A percentile compares a stretch with the other conserved stretches of the same genome.
phyloP scores from a whole-genome alignment of 202 grass and related monocot genomes.

The Zizania palustris region DNA sequence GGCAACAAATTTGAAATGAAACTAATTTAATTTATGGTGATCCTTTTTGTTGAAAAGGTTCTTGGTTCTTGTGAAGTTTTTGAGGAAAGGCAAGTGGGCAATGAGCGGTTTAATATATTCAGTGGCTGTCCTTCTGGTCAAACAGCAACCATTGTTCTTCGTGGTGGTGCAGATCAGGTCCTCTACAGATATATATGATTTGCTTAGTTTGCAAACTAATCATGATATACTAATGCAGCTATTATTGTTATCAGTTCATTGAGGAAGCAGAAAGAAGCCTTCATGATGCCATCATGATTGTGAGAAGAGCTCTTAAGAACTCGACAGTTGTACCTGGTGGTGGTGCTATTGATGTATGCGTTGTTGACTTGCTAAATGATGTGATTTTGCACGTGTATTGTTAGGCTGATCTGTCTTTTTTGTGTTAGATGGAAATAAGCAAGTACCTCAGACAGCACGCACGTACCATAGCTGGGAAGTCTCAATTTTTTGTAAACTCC shows the following conservation, averaged over 20 bases:
- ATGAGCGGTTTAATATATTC: constrained; percentile 97
- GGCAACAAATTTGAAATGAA: neutral
- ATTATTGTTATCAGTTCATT: constrained; percentile 65
- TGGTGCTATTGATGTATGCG: constrained; percentile 72
- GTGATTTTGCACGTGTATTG: neutral
- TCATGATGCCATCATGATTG: constrained; percentile 99
- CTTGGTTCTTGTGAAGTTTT: constrained; percentile 91
- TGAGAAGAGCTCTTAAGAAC: constrained; percentile 97
- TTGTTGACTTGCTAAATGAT: neutral
- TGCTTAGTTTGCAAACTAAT: neutral
- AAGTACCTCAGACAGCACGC: constrained; percentile 83
- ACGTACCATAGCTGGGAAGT: constrained; percentile 86
- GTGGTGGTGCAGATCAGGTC: constrained; percentile 67
- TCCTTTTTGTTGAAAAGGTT: constrained; percentile 54
- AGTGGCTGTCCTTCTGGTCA: constrained; percentile 90
- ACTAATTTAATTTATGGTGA: constrained; percentile 23
- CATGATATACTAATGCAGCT: constrained; percentile 15
- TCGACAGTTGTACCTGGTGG: constrained; percentile 94
- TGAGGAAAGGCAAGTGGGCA: constrained; percentile 94
- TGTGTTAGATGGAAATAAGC: constrained; percentile 88
- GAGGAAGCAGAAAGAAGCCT: constrained; percentile 99
- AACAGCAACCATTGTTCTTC: constrained; percentile 85
- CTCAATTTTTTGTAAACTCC: constrained; percentile 94
- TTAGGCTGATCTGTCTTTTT: neutral
- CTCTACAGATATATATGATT: constrained; percentile 22